Percentiles rank a stretch among this genome's conserved stretches.
phyloP scores from a whole-genome alignment of 1,284 basidiomycete genomes.

The Athelia sp. region DNA sequence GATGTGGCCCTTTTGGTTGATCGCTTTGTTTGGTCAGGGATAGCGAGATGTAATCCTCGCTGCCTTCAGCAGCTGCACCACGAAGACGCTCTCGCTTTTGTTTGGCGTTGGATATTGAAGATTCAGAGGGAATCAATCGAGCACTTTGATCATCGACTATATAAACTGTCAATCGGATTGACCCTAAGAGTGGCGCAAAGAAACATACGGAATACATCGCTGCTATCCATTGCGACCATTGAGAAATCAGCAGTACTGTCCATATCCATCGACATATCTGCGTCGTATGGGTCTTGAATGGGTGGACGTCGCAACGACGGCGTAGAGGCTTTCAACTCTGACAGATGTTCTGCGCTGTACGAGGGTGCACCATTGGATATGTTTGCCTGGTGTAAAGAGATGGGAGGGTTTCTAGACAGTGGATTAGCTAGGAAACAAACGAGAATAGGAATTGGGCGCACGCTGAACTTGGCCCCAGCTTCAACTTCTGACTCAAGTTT shows the following conservation, averaged over 20 bases:
- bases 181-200: not conserved
- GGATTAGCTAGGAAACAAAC: constrained; percentile 7
- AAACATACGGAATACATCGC: constrained; percentile 34
- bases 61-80: constrained; percentile 34
- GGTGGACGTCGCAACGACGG: constrained; percentile 50
- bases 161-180: not conserved
- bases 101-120: constrained; percentile 75
- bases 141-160: constrained; percentile 21
- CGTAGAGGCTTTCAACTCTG: constrained; percentile 81
- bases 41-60: constrained; percentile 83
- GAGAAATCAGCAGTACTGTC: constrained; percentile 19
- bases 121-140: constrained; percentile 67
- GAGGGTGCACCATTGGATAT: constrained; percentile 47
- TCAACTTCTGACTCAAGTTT: constrained; percentile 60
- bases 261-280: constrained; percentile 45
- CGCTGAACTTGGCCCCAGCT: constrained; percentile 49
- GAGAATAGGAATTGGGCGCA: constrained; percentile 19
- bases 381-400: constrained; percentile 47
- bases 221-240: constrained; percentile 18
- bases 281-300: constrained; percentile 37
- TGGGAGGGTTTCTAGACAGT: constrained; percentile 22
- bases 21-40: constrained; percentile 56
- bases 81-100: constrained; percentile 69
- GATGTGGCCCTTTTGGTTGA: constrained; percentile 72
- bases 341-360: constrained; percentile 77